A percentile compares a stretch with the other conserved stretches of the same genome.
Conservation (phyloP, 1,284 basidiomycete species). For the Mycena sp. region DNA sequence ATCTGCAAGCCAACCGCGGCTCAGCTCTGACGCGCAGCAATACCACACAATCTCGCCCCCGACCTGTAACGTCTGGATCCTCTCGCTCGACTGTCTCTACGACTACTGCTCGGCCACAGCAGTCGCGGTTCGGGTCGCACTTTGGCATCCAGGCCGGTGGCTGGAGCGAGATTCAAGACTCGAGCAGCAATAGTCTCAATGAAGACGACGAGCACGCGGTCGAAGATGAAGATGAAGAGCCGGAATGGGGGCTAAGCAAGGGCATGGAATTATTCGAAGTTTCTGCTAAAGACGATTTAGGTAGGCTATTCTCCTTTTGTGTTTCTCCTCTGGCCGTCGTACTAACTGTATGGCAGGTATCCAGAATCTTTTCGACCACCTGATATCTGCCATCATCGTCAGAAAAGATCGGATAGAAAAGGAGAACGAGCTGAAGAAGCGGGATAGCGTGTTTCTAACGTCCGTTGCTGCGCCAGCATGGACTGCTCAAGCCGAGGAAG, state of each 20-base stretch:
- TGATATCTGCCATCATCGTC: slow-evolving; percentile 81
- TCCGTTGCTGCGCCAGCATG: slow-evolving; percentile 70
- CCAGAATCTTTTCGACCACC: slow-evolving; percentile 75
- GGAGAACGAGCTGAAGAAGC: slow-evolving; percentile 79
- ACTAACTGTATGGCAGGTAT: slow-evolving; percentile 62
- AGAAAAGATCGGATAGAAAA: slow-evolving; percentile 80
- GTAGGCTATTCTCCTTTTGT: slow-evolving; percentile 47
- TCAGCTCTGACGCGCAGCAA: slow-evolving; percentile 55
- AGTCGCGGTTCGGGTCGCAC: slow-evolving; percentile 64
- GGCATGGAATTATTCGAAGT: slow-evolving; percentile 88
- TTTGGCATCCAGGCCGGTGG: slow-evolving; percentile 58
- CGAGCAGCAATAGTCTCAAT: slow-evolving; percentile 70
- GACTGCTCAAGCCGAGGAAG: slow-evolving; percentile 82
- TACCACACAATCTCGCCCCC: slow-evolving; percentile 46
- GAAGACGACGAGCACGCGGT: slow-evolving; percentile 70
- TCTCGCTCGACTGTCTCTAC: too few species aligned
- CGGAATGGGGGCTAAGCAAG: slow-evolving; percentile 80
- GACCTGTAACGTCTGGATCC: slow-evolving; percentile 41
- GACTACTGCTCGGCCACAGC: too few species aligned
- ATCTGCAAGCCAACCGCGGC: slow-evolving; percentile 52
- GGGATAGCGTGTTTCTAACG: slow-evolving; percentile 82
- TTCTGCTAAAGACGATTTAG: slow-evolving; percentile 83
- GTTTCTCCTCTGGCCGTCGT: slow-evolving; percentile 11
- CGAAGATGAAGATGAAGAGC: slow-evolving; percentile 60
- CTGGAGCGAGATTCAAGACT: slow-evolving; percentile 65